Evolutionary conservation across 148 eudicot genomes (phyloP).

Genomic region (Polygonum aviculare): DNA sequence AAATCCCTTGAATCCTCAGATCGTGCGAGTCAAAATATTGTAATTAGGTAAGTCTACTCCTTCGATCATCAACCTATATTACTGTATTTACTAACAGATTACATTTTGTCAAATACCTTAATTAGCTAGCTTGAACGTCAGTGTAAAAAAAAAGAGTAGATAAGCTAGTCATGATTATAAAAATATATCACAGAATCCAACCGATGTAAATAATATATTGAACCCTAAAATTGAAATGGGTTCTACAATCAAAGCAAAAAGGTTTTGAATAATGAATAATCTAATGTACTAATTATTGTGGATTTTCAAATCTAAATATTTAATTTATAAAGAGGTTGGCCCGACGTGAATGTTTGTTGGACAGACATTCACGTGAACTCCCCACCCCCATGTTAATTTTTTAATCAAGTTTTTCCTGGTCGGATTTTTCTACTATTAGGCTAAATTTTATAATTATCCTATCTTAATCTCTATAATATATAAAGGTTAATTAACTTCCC

Average conservation of each 20-base stretch:
- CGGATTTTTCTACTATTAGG: not conserved
- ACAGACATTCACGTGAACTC: conserved; percentile 11
- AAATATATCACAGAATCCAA: not conserved
- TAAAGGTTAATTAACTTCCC: not conserved
- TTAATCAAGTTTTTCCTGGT: not conserved
- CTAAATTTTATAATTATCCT: not conserved
- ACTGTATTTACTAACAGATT: too few species aligned
- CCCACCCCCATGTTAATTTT: not conserved
- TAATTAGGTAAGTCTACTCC: too few species aligned
- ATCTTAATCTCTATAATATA: not conserved
- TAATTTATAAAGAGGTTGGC: not conserved
- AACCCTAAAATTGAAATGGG: not conserved
- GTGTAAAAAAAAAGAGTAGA: not conserved
- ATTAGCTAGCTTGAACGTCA: too few species aligned
- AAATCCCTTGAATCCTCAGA: too few species aligned
- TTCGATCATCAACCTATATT: too few species aligned
- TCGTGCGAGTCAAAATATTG: too few species aligned
- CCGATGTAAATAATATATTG: too few species aligned
- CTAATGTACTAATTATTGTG: not conserved
- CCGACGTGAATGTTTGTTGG: conserved; percentile 9
- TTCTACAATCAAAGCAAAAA: not conserved
- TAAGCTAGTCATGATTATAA: not conserved
- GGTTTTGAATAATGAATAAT: not conserved
- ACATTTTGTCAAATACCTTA: too few species aligned
- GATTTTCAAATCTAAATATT: not conserved